Conservation (phyloP, 208 protist genomes). For the Acanthamoeba sp. region DNA sequence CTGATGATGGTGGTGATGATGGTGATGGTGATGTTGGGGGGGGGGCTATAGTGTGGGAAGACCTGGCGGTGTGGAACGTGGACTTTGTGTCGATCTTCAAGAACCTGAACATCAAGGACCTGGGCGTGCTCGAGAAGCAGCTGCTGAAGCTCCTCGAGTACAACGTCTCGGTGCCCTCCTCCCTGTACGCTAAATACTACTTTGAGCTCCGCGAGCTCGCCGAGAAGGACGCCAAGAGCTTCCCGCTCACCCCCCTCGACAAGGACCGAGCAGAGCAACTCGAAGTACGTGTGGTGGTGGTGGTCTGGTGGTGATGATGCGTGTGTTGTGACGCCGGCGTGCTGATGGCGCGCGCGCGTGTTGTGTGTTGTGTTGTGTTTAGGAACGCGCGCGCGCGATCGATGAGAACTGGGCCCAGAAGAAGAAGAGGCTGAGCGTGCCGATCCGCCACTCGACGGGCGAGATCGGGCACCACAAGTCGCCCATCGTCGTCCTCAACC, state of each 20-base stretch:
- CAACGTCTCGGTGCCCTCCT: constrained; percentile 59
- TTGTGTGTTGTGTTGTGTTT: not conserved
- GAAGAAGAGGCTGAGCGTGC: constrained; percentile 31
- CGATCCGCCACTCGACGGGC: constrained; percentile 42
- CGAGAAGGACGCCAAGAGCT: constrained; percentile 62
- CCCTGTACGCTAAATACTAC: constrained; percentile 74
- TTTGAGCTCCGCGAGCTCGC: constrained; percentile 74
- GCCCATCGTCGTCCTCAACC: constrained; percentile 59
- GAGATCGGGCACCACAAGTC: constrained; percentile 56
- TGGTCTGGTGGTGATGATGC: not conserved
- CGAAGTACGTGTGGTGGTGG: not conserved
- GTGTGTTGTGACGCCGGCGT: not conserved
- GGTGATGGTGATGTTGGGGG: too few relatives aligned
- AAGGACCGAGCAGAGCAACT: constrained; percentile 51
- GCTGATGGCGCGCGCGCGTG: not conserved
- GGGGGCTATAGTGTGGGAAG: constrained; percentile 73
- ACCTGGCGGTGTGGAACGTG: constrained; percentile 76
- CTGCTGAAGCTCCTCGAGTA: constrained; percentile 73
- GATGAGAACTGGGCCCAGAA: constrained; percentile 59
- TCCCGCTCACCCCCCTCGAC: constrained; percentile 46
- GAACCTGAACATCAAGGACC: constrained; percentile 72
- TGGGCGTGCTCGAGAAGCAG: constrained; percentile 68
- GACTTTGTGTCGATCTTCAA: constrained; percentile 73
- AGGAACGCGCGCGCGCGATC: constrained; percentile 46
- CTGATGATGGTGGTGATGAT: too few relatives aligned